Evolutionary conservation across 177 flowering plant species (phyloP).

Genomic region (Vitis hybrid): DNA sequence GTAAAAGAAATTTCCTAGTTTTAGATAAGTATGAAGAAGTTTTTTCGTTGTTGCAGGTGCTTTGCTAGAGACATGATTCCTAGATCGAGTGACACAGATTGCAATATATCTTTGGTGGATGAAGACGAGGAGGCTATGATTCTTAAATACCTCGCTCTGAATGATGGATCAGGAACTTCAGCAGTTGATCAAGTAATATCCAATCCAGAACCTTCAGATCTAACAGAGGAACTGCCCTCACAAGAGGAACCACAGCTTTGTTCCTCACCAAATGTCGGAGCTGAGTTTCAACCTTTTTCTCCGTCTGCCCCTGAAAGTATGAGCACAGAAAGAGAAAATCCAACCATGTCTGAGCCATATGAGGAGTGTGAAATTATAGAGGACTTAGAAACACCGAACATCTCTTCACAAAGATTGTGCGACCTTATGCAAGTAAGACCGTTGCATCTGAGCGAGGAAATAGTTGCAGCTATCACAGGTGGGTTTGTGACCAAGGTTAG

Average conservation of each 20-base stretch:
- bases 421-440: constrained; percentile 13
- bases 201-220: constrained; percentile 1
- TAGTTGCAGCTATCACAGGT: constrained; percentile 16
- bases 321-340: constrained; percentile 10
- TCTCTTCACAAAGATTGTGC: too few species aligned
- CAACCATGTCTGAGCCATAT: background rate
- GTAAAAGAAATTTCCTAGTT: too few species aligned
- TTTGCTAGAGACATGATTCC: constrained; percentile 22
- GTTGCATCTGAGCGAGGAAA: constrained; percentile 24
- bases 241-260: constrained; percentile 3
- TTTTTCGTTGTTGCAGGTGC: constrained; percentile 28
- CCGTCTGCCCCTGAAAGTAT: constrained; percentile 5
- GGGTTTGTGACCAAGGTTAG: constrained; percentile 4
- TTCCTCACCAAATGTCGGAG: background rate
- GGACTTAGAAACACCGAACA: background rate
- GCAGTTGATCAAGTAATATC: background rate
- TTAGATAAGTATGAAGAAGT: background rate
- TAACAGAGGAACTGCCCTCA: background rate
- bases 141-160: background rate
- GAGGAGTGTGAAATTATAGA: background rate
- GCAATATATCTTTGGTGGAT: constrained; percentile 25
- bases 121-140: constrained; percentile 28
- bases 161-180: constrained; percentile 5
- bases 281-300: background rate
- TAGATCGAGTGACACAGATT: constrained; percentile 8